A percentile compares a stretch with the other conserved stretches of the same genome.
Evolutionary conservation across 768 basidiomycete species (phyloP).

Genomic region (Boletus reticulatus): DNA sequence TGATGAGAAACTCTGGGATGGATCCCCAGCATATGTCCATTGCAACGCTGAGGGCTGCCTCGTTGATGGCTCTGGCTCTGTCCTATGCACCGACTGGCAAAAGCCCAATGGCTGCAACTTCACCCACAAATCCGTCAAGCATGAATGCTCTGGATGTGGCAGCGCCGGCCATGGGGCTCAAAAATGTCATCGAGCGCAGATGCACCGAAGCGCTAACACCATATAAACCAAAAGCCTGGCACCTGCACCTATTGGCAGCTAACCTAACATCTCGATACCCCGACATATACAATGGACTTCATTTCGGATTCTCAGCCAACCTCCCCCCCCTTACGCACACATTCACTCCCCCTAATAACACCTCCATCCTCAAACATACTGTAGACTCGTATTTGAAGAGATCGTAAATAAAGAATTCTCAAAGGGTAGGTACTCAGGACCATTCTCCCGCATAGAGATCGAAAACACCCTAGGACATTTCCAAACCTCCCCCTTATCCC

Average conservation of each 20-base stretch:
- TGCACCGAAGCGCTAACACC: not conserved
- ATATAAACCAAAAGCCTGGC: not conserved
- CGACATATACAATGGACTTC: not conserved
- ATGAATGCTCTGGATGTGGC: not conserved
- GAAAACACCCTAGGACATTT: not conserved
- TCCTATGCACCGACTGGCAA: not conserved
- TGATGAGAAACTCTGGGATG: not conserved
- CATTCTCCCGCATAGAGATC: rapidly evolving
- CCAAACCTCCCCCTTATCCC: not conserved
- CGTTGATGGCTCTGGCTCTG: not conserved
- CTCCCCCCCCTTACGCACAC: not conserved
- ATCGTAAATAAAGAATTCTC: not conserved
- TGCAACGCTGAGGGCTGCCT: not conserved
- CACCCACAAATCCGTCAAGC: not conserved
- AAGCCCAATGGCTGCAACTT: too few relatives aligned
- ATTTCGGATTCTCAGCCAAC: not conserved
- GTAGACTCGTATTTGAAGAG: not conserved
- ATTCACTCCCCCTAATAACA: too few relatives aligned
- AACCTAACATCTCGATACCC: not conserved
- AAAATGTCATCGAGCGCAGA: not conserved
- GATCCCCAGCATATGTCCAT: rapidly evolving
- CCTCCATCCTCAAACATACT: too few relatives aligned
- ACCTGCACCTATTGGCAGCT: rapidly evolving
- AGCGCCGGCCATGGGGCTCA: not conserved
- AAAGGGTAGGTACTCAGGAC: not conserved